These are phyloP conservation scores for Colletotrichum higginsianum DNA, from an alignment of 2,329 filamentous ascomycete species.

Conservation along the genomic window DNA sequence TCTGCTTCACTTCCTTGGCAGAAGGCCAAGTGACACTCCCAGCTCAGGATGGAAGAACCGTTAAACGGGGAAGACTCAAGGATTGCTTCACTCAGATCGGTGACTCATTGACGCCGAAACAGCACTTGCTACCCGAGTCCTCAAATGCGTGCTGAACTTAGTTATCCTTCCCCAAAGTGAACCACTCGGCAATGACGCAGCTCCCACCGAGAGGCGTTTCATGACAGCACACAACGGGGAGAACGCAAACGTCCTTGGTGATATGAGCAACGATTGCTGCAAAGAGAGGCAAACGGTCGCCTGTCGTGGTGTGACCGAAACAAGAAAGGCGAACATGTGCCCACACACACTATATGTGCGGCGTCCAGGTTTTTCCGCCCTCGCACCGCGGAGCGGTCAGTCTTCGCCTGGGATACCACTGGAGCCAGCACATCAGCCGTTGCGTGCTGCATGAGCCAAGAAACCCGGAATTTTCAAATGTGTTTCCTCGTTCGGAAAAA, in stretches of 20 bases:
- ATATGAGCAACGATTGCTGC: neutral
- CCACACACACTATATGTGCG: conserved; percentile 22
- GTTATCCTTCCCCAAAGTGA: neutral
- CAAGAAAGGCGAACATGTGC: neutral
- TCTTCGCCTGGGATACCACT: conserved; percentile 30
- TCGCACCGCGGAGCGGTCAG: conserved; percentile 26
- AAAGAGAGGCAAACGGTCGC: neutral
- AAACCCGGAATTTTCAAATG: conserved; percentile 3
- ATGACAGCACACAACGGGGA: conserved; percentile 12
- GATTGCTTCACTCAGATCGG: neutral
- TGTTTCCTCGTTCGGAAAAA: conserved; percentile 7
- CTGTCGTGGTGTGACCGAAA: neutral
- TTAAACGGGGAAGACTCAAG: neutral
- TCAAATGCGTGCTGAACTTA: neutral
- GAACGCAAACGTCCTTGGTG: neutral
- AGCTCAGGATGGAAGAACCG: neutral
- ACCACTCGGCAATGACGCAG: conserved; percentile 3
- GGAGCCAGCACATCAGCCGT: conserved; percentile 37
- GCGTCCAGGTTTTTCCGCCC: conserved; percentile 26
- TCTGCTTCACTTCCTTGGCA: neutral
- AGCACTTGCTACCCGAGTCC: neutral
- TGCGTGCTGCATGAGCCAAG: conserved; percentile 27
- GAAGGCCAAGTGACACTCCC: neutral
- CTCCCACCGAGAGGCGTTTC: conserved; percentile 5
- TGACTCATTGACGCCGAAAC: conserved; percentile 2